Percentiles rank a stretch among this genome's conserved stretches.
These are phyloP conservation scores for Suhomyces choctaworum DNA, from an alignment of 1,139 yeast genomes.

Conservation along the genomic window DNA sequence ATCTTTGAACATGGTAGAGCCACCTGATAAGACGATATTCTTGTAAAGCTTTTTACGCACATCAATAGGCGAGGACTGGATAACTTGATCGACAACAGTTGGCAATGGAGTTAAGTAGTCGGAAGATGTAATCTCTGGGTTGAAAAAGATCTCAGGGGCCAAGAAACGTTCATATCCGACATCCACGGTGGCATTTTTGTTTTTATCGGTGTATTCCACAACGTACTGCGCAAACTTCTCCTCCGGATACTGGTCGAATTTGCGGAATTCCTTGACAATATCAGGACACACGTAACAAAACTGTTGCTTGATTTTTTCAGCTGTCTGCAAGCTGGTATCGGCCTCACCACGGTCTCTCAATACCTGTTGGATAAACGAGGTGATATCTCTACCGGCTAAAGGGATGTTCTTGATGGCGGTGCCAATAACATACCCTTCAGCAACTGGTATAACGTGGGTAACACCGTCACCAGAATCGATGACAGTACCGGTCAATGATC, in stretches of 20 bases:
- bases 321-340: slow-evolving; percentile 92
- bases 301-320: slow-evolving; percentile 94
- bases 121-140: slow-evolving; percentile 94
- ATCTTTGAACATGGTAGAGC: slow-evolving; percentile 98
- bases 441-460: slow-evolving; percentile 98
- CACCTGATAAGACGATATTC: slow-evolving; percentile 93
- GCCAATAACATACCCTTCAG: slow-evolving; percentile 98
- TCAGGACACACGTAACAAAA: slow-evolving; percentile 97
- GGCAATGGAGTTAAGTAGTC: slow-evolving; percentile 97
- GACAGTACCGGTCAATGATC: slow-evolving; percentile 96
- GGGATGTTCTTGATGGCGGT: slow-evolving; percentile 97
- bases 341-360: slow-evolving; percentile 96
- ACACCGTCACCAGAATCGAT: slow-evolving; percentile 98
- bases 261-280: slow-evolving; percentile 92
- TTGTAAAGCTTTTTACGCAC: slow-evolving; percentile 95
- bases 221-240: slow-evolving; percentile 91
- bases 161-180: slow-evolving; percentile 96
- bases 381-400: slow-evolving; percentile 97
- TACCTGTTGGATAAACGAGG: slow-evolving; percentile 86
- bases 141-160: slow-evolving; percentile 98
- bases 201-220: slow-evolving; percentile 75
- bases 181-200: slow-evolving; percentile 72
- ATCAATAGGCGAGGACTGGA: slow-evolving; percentile 95
- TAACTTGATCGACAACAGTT: slow-evolving; percentile 88
- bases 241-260: slow-evolving; percentile 86